A percentile compares a stretch with the other conserved stretches of the same genome.
phyloP scores from a whole-genome alignment of 345 rosid species.

The Populus tremula region DNA sequence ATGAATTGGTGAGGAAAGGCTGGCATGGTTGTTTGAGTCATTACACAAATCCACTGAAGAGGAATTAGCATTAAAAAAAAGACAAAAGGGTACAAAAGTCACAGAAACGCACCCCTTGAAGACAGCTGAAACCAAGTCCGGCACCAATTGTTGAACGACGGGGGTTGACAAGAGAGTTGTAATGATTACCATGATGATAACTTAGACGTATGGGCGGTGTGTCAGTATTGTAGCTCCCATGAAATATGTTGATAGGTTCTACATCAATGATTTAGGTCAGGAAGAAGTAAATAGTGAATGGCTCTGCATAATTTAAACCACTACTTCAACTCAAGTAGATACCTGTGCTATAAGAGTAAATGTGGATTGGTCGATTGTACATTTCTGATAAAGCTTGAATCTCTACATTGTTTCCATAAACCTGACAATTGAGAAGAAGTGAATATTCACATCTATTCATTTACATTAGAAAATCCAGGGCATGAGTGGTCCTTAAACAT shows the following conservation, averaged over 20 bases:
- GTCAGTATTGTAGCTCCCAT: conserved; percentile 85
- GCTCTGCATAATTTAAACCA: conserved; percentile 2
- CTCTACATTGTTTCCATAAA: conserved; percentile 95
- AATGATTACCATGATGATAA: conserved; percentile 94
- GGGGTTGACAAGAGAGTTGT: conserved; percentile 94
- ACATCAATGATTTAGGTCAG: conserved; percentile 19
- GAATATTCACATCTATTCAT: not conserved
- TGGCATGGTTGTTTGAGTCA: not conserved
- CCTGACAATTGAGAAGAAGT: conserved; percentile 44
- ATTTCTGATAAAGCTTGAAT: conserved; percentile 95
- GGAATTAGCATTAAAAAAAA: not conserved
- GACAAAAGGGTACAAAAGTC: not conserved
- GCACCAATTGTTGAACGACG: conserved; percentile 84
- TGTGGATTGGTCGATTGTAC: conserved; percentile 95
- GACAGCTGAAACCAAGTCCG: conserved; percentile 93
- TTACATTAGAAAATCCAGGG: not conserved
- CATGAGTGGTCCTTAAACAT: not conserved
- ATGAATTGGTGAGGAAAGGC: not conserved
- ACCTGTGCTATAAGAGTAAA: conserved; percentile 94
- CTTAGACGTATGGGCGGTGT: conserved; percentile 87
- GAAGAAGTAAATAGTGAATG: conserved; percentile 5
- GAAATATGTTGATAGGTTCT: conserved; percentile 97
- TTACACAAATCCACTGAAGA: not conserved
- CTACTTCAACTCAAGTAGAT: conserved; percentile 10
- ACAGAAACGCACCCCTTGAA: conserved; percentile 67